Evolutionary conservation across 768 basidiomycete genomes (phyloP), one percentile per base, ranked within the genome.

Genomic region (Austroboletus festivus): DNA sequence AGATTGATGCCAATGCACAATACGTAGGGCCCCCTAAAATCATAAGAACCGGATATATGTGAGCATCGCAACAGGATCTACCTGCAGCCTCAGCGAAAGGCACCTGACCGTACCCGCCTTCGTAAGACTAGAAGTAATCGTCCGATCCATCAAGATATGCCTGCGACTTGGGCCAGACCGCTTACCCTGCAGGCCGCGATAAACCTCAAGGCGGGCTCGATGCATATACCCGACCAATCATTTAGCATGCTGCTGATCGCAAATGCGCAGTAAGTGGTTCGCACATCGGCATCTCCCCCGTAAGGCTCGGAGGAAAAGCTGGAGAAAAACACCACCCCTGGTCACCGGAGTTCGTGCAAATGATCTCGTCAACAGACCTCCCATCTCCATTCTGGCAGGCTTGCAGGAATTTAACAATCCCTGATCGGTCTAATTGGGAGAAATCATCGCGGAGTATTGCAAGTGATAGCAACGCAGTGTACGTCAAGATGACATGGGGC

Each of bases 401-500:
- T 18, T 73, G 72, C 7, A 99, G 59, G 52, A 95, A 86, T 18
- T 57, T 62, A 13, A 82, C 53, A n/a, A 97, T 68, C 0, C 86
- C 90, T 15, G 68, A 33, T 23, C 84, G 76, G 58, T 97, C 80
- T 20, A 99, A 71, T 46, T 70, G 72, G 28, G 78, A 67, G 58
- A 94, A 86, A 55, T 90, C 83, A 60, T 96, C 95, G n/a, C 88
- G 78, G 21, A 99, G 76, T 52, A 96, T 85, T 0, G 86, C 81
- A 11, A 99, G 83, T 0, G 81, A 78, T 4, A 96, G 70, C 11
- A 99, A 64, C 0, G 93, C 91, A 1, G 93, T 91, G 60, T 98
- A 99, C 8, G 94, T 93, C 79, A 93, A 89, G 46, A 96, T 91
- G 15, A 97, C 72, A 65, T 97, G 87, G 1, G 90, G 88, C 16